These are phyloP conservation scores for Syzygium jambos DNA, from an alignment of 345 rosid species.

Conservation along the genomic window DNA sequence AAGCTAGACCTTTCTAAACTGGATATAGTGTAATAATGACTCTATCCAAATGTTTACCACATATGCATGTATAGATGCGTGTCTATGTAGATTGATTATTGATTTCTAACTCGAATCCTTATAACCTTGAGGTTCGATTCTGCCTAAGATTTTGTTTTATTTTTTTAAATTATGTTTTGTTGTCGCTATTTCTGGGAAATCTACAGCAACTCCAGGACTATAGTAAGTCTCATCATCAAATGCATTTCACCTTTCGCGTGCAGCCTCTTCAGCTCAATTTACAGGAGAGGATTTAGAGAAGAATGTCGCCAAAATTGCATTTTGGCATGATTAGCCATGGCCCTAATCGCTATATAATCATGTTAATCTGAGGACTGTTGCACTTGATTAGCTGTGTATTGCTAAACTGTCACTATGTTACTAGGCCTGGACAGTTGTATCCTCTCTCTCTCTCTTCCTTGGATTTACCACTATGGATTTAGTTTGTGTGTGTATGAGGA, in stretches of 20 bases:
- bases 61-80: background rate
- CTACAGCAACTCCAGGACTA: slow-evolving; percentile 14
- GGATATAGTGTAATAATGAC: background rate
- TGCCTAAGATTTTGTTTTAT: background rate
- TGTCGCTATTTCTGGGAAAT: slow-evolving; percentile 10
- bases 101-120: background rate
- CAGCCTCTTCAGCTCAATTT: slow-evolving; percentile 56
- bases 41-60: background rate
- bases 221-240: slow-evolving; percentile 14
- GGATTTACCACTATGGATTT: background rate
- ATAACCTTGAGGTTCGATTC: background rate
- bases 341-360: background rate
- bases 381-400: background rate
- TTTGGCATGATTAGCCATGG: background rate
- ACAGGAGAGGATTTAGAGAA: slow-evolving; percentile 36
- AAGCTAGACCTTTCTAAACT: background rate
- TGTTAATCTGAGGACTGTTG: background rate
- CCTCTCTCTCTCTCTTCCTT: background rate
- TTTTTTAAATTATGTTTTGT: background rate
- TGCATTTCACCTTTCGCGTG: slow-evolving; percentile 40
- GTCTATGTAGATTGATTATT: background rate
- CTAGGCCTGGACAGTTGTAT: background rate
- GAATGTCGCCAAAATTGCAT: background rate
- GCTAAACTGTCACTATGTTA: background rate
- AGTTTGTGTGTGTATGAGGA: background rate